A percentile compares a stretch with the other conserved stretches of the same genome.
phyloP scores from a whole-genome alignment of 2,329 filamentous ascomycete genomes.

The Eutypella sp. region DNA sequence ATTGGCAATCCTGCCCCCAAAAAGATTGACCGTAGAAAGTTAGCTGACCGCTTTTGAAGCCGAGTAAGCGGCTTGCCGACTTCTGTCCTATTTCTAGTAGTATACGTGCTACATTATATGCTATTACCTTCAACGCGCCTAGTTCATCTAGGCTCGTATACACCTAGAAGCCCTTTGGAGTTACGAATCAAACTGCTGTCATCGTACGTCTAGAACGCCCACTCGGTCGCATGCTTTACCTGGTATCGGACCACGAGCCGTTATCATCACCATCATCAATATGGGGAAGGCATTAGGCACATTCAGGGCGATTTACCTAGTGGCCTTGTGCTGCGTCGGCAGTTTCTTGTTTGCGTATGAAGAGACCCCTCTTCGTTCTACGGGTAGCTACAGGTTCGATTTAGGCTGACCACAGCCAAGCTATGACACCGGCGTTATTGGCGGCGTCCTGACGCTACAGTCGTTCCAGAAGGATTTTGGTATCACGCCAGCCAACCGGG shows the following conservation, averaged over 20 bases:
- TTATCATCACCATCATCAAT: not conserved
- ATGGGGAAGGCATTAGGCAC: constrained; percentile 25
- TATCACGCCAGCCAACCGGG: constrained; percentile 22
- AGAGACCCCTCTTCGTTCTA: not conserved
- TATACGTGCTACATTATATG: too few relatives aligned
- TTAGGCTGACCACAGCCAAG: constrained; percentile 18
- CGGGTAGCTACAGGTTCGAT: not conserved
- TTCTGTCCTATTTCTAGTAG: too few relatives aligned
- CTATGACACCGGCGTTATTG: constrained; percentile 39
- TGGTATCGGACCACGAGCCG: not conserved
- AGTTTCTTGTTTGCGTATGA: constrained; percentile 30
- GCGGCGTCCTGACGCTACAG: constrained; percentile 33
- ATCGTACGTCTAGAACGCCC: too few relatives aligned
- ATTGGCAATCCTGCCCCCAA: too few relatives aligned
- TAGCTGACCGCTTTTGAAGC: too few relatives aligned
- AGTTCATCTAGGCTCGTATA: too few relatives aligned
- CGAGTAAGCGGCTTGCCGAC: too few relatives aligned
- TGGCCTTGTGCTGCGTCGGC: constrained; percentile 32
- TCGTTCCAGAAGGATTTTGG: constrained; percentile 35
- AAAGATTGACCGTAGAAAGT: too few relatives aligned
- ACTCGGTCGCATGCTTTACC: too few relatives aligned
- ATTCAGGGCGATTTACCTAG: constrained; percentile 33
- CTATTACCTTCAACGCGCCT: too few relatives aligned
- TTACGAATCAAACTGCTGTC: too few relatives aligned
- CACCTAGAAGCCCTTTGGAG: too few relatives aligned